These are phyloP conservation scores for Pseudomicrostroma phylloplanum DNA, from an alignment of 1,284 basidiomycete species.

Conservation along the genomic window DNA sequence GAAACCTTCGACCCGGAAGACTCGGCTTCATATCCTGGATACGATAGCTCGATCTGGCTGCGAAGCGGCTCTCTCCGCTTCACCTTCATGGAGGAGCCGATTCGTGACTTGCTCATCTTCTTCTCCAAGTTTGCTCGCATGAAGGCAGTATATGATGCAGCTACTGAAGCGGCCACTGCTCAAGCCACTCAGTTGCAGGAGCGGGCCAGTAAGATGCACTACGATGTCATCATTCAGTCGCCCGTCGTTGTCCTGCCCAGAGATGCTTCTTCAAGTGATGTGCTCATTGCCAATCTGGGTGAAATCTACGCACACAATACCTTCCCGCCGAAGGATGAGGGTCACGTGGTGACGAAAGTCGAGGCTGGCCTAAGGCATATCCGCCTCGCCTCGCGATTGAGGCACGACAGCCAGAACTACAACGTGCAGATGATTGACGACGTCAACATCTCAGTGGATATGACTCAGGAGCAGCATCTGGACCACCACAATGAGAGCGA, in stretches of 20 bases:
- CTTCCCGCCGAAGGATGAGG: slow-evolving; percentile 59
- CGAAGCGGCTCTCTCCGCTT: slow-evolving; percentile 86
- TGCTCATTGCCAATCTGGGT: slow-evolving; percentile 75
- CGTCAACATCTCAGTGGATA: slow-evolving; percentile 69
- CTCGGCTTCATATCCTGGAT: slow-evolving; percentile 63
- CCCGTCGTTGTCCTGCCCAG: slow-evolving; percentile 87
- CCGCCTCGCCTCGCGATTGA: slow-evolving; percentile 57
- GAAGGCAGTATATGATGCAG: slow-evolving; percentile 82
- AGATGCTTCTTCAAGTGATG: slow-evolving; percentile 64
- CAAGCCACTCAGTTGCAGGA: slow-evolving; percentile 65
- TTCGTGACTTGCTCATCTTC: slow-evolving; percentile 79
- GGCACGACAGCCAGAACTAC: slow-evolving; percentile 29
- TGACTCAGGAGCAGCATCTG: slow-evolving; percentile 58
- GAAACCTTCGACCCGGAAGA: slow-evolving; percentile 73
- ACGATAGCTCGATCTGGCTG: slow-evolving; percentile 79
- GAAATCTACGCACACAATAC: slow-evolving; percentile 79
- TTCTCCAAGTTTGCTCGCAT: slow-evolving; percentile 73
- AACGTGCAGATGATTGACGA: slow-evolving; percentile 79
- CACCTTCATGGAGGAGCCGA: slow-evolving; percentile 78
- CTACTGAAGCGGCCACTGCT: slow-evolving; percentile 84
- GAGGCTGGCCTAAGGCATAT: slow-evolving; percentile 78
- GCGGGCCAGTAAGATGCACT: slow-evolving; percentile 67
- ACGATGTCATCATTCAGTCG: slow-evolving; percentile 80
- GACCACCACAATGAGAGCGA: slow-evolving; percentile 46
- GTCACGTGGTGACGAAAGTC: slow-evolving; percentile 54